These are phyloP conservation scores for Linaria vulgaris DNA, from an alignment of 257 asterid species.

Conservation along the genomic window DNA sequence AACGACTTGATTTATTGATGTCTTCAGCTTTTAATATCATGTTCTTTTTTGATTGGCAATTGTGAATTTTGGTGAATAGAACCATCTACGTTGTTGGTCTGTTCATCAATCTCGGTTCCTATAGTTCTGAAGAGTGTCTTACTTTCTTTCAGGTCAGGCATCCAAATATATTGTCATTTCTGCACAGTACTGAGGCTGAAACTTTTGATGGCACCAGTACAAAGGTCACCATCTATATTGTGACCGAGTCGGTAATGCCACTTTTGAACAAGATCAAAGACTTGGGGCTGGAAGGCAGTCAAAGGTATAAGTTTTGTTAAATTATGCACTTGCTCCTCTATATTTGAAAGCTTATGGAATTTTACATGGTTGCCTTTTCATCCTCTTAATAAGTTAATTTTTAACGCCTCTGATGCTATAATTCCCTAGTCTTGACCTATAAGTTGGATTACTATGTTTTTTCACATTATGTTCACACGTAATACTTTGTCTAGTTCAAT, in stretches of 20 bases:
- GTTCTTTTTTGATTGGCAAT: conserved; percentile 9
- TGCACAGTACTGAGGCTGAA: conserved; percentile 95
- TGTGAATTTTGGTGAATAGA: conserved; percentile 6
- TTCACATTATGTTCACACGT: too few species aligned
- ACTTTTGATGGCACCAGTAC: conserved; percentile 70
- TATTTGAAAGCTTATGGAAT: conserved; percentile 20
- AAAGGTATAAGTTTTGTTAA: conserved; percentile 54
- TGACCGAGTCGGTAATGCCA: conserved; percentile 97
- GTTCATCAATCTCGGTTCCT: conserved; percentile 18
- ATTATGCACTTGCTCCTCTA: conserved; percentile 18
- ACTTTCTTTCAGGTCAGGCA: conserved; percentile 84
- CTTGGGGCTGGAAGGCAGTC: conserved; percentile 82
- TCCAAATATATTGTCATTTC: conserved; percentile 93
- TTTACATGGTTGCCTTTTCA: conserved; percentile 22
- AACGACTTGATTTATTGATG: conserved; percentile 14
- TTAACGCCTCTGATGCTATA: conserved; percentile 16
- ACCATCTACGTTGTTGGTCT: conserved; percentile 9
- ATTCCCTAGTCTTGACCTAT: conserved; percentile 22
- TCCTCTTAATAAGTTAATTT: conserved; percentile 1
- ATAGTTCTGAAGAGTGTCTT: conserved; percentile 29
- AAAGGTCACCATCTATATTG: conserved; percentile 84
- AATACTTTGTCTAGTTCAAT: not conserved
- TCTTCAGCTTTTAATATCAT: conserved; percentile 12
- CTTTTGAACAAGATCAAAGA: conserved; percentile 93
- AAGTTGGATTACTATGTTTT: conserved; percentile 4